Conservation (phyloP, 2,329 filamentous ascomycete genomes). For the Nemania sp. region DNA sequence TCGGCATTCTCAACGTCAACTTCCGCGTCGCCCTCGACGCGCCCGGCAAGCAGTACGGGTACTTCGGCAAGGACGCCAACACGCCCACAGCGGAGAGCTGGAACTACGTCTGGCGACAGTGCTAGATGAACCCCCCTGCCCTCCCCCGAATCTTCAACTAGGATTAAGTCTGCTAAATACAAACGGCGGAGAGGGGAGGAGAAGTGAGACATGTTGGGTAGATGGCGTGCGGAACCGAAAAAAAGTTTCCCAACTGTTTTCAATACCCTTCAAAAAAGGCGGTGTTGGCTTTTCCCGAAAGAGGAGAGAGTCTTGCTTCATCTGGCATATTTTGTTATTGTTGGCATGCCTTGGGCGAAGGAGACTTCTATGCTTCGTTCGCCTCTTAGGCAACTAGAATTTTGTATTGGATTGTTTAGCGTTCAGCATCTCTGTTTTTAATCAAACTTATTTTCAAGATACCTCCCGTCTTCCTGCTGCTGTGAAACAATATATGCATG, state of each 20-base stretch:
- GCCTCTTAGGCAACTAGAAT: constrained; percentile 10
- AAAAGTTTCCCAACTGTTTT: constrained; percentile 16
- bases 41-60: constrained; percentile 48
- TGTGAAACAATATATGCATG: neutral
- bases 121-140: constrained; percentile 40
- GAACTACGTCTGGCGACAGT: constrained; percentile 54
- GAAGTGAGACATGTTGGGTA: neutral
- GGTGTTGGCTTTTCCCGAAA: neutral
- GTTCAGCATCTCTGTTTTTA: constrained; percentile 19
- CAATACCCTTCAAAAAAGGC: constrained; percentile 18
- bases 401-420: constrained; percentile 8
- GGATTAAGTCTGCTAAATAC: neutral
- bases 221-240: neutral
- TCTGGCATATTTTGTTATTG: neutral
- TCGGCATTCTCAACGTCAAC: constrained; percentile 57
- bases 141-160: too few species aligned
- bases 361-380: neutral
- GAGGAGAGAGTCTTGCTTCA: neutral
- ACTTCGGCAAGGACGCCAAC: constrained; percentile 52
- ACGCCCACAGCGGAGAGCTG: constrained; percentile 51
- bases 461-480: neutral
- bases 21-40: constrained; percentile 55
- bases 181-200: neutral
- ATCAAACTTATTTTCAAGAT: constrained; percentile 7
- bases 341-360: neutral